Percentiles rank a stretch among this genome's conserved stretches.
Conservation (phyloP, 805 yeast genomes). For the Candida jianshihensis region DNA sequence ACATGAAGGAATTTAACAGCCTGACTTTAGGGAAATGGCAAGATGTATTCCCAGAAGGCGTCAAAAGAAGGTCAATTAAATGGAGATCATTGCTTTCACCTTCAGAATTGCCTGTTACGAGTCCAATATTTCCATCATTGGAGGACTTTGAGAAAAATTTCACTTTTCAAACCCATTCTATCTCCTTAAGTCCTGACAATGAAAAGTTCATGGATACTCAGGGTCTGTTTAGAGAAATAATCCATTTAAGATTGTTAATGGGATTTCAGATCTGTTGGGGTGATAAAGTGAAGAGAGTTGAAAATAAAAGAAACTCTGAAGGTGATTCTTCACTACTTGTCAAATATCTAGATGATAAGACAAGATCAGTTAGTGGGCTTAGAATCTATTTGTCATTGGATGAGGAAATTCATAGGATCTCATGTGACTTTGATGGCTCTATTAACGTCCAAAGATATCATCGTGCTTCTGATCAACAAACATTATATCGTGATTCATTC, state of each 20-base stretch:
- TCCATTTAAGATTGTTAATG: constrained; percentile 68
- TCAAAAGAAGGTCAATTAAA: constrained; percentile 62
- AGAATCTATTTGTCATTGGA: constrained; percentile 71
- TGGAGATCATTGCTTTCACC: constrained; percentile 95
- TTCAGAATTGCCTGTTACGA: constrained; percentile 81
- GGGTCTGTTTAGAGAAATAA: constrained; percentile 78
- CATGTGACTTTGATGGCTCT: constrained; percentile 62
- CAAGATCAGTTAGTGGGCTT: constrained; percentile 36
- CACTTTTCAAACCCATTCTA: constrained; percentile 78
- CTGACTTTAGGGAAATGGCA: constrained; percentile 83
- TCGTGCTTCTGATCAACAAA: constrained; percentile 27
- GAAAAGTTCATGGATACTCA: constrained; percentile 44
- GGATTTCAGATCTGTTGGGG: constrained; percentile 92
- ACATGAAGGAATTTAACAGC: constrained; percentile 42
- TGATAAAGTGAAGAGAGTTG: constrained; percentile 55
- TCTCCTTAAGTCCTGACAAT: constrained; percentile 54
- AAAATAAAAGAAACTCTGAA: constrained; percentile 47
- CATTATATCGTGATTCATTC: constrained; percentile 24
- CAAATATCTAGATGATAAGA: constrained; percentile 43
- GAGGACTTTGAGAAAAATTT: constrained; percentile 66
- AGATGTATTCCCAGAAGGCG: constrained; percentile 74
- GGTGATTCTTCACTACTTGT: constrained; percentile 49
- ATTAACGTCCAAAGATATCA: constrained; percentile 75
- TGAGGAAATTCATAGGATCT: constrained; percentile 79
- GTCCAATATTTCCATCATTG: constrained; percentile 68